A percentile compares a stretch with the other conserved stretches of the same genome.
These are phyloP conservation scores for Pseudomassariella vexata DNA, from an alignment of 2,329 filamentous ascomycete species.

Conservation along the genomic window DNA sequence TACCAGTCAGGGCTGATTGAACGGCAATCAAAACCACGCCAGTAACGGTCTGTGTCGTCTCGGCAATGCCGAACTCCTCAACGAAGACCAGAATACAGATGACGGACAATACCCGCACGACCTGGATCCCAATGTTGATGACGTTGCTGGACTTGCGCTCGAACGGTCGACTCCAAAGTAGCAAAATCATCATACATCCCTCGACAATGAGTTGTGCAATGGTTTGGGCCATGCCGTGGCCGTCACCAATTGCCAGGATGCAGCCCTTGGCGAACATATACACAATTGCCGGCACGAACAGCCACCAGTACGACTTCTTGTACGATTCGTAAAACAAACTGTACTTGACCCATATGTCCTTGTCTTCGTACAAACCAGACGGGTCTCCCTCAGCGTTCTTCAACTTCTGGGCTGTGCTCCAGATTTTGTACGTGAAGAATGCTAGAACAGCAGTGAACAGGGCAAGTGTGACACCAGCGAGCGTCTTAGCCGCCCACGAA, in stretches of 20 bases:
- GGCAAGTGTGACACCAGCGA: constrained; percentile 75
- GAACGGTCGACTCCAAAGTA: constrained; percentile 82
- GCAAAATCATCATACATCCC: constrained; percentile 66
- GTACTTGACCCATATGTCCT: constrained; percentile 90
- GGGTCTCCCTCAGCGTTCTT: constrained; percentile 71
- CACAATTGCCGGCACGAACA: constrained; percentile 82
- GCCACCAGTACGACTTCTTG: constrained; percentile 93
- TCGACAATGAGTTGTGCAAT: constrained; percentile 78
- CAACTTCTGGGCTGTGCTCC: constrained; percentile 62
- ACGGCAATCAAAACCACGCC: constrained; percentile 92
- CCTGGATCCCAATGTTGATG: constrained; percentile 89
- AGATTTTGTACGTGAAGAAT: constrained; percentile 84
- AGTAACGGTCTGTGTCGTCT: constrained; percentile 91
- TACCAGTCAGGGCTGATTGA: constrained; percentile 75
- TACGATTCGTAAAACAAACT: constrained; percentile 96
- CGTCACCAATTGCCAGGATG: constrained; percentile 78
- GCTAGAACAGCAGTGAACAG: constrained; percentile 76
- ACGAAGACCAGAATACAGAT: constrained; percentile 89
- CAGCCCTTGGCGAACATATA: constrained; percentile 90
- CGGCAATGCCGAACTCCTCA: constrained; percentile 79
- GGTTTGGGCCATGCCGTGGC: constrained; percentile 77
- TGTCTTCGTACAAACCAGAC: constrained; percentile 75
- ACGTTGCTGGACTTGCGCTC: constrained; percentile 82
- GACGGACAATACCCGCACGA: constrained; percentile 83
- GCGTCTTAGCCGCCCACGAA: constrained; percentile 83